Evolutionary conservation across 257 asterid genomes (phyloP).

Genomic region (Oldenlandia corymbosa): DNA sequence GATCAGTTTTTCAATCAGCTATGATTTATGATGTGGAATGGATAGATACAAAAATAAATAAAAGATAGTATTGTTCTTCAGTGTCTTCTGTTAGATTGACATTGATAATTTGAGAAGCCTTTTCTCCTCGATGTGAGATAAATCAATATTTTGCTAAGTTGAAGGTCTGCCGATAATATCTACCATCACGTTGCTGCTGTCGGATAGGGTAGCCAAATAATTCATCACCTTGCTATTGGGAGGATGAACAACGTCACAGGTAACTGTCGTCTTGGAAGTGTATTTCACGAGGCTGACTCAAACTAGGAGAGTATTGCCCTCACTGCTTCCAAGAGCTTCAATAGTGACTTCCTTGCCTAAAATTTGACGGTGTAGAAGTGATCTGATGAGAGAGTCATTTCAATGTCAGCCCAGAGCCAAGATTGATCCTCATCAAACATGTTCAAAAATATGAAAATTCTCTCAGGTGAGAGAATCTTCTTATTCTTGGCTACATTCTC

Average conservation of each 20-base stretch:
- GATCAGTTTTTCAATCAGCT: too few relatives aligned
- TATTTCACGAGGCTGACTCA: conserved; percentile 77
- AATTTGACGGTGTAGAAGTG: conserved; percentile 40
- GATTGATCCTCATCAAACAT: conserved; percentile 63
- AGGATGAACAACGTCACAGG: conserved; percentile 71
- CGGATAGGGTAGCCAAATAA: conserved; percentile 57
- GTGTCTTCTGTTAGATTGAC: too few relatives aligned
- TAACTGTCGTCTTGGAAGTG: conserved; percentile 40
- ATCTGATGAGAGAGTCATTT: conserved; percentile 46
- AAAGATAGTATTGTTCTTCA: too few relatives aligned
- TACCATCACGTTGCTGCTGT: conserved; percentile 55
- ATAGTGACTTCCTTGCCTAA: conserved; percentile 51
- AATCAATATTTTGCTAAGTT: conserved; percentile 27
- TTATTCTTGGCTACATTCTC: conserved; percentile 48
- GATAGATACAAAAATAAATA: too few relatives aligned
- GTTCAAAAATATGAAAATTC: conserved; percentile 63
- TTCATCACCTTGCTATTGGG: conserved; percentile 91
- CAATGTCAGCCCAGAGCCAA: conserved; percentile 60
- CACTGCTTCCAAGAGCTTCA: conserved; percentile 64
- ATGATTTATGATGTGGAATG: too few relatives aligned
- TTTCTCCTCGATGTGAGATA: too few relatives aligned
- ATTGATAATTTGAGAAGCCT: too few relatives aligned
- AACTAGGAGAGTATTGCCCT: conserved; percentile 53
- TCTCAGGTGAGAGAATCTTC: conserved; percentile 66
- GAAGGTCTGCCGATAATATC: conserved; percentile 57